Base-by-base conservation (phyloP, 2,329 filamentous ascomycete species). In the Botrytis fabae region DNA sequence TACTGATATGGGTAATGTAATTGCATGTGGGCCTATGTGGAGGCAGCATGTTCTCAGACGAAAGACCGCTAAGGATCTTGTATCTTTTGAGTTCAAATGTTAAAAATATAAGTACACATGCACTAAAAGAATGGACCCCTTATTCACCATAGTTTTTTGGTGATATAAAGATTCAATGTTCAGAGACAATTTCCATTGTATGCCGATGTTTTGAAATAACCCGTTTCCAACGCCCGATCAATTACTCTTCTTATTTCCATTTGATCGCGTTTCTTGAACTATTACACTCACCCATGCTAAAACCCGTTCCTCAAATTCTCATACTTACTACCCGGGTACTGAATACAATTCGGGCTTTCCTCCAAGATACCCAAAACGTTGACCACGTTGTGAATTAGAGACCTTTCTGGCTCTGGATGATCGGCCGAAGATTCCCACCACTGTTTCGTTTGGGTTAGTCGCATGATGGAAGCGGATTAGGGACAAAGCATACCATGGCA, bases 341-440 rank as follows among this genome's bases (percentile, higher is more conserved):
- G 82, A 54, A 93, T 80, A 77, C 89, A 88, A 76, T 93, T 93
- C 28, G 84, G 78, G 69, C 82, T 83, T 78, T 83, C 82, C 74
- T 89, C 84, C 48, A 93, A 82, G 87, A 1, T 78, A 81, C 6
- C 91, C 18, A 93, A 81, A 0, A 82, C 83, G 46, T 87, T 84
- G 1, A 92, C 88, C 25, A 91, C 89, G 22, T 87, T 90, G 10
- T 82, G 83, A 72, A 95, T 94, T 79, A 98, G 81, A 78, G 93
- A 95, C 70, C 86, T 85, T 0, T 86, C 84, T 7, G 44, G 69
- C 0, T 89, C 90, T 4, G 82, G 80, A 80, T 90, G 91, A 81
- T 98, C 95, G 1, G 89, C 91, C 79, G 92, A 95, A 78, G 90
- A 93, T 84, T 98, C 95, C 62, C 89, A 80, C 94, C 94, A 98